Evolutionary conservation across 352 stramenopile species (phyloP).

Genomic region (Phytophthora uliginosa): DNA sequence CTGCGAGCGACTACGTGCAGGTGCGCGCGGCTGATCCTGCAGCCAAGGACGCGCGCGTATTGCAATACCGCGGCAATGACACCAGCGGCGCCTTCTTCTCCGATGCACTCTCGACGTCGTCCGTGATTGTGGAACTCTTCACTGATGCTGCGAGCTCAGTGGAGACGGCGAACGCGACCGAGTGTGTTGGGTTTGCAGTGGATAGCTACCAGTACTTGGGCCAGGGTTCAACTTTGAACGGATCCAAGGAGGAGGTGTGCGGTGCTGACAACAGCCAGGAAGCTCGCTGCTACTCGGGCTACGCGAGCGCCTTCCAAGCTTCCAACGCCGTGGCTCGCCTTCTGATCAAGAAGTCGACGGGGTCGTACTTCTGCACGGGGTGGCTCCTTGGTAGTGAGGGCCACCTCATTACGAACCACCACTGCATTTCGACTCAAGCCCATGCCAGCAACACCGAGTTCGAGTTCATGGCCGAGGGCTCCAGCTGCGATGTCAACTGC

Average conservation of each 20-base stretch:
- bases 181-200: conserved; percentile 62
- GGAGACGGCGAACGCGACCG: conserved; percentile 27
- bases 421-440: conserved; percentile 67
- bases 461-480: conserved; percentile 71
- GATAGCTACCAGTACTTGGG: conserved; percentile 59
- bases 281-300: conserved; percentile 56
- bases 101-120: conserved; percentile 41
- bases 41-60: conserved; percentile 36
- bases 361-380: conserved; percentile 77
- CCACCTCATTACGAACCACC: conserved; percentile 85
- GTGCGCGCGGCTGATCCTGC: conserved; percentile 42
- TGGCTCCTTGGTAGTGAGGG: conserved; percentile 82
- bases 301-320: conserved; percentile 25
- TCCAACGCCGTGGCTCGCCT: conserved; percentile 62
- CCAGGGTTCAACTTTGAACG: conserved; percentile 32
- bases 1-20: conserved; percentile 62
- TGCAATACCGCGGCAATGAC: conserved; percentile 52
- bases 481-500: conserved; percentile 50
- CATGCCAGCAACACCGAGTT: conserved; percentile 73
- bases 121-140: conserved; percentile 64
- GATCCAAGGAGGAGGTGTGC: conserved; percentile 65
- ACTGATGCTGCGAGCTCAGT: conserved; percentile 30
- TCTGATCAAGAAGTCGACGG: conserved; percentile 67
- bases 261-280: conserved; percentile 69
- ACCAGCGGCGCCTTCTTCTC: conserved; percentile 46